These are phyloP conservation scores for Aciculosporium take DNA, from an alignment of 2,329 filamentous ascomycete genomes.

Conservation along the genomic window DNA sequence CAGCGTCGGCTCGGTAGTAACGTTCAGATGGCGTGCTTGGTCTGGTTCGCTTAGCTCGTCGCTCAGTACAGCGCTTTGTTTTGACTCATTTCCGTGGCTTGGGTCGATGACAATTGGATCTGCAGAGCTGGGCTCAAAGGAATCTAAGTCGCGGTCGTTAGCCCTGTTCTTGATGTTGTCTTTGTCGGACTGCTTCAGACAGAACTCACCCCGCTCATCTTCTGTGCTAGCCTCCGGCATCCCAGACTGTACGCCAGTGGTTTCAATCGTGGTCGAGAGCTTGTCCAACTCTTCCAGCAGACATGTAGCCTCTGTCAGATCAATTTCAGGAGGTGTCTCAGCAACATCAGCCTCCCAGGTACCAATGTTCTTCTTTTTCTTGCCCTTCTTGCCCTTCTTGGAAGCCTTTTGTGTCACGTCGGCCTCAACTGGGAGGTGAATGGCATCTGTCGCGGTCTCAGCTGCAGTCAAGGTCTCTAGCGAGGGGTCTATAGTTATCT, in stretches of 20 bases:
- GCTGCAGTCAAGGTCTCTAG: not conserved
- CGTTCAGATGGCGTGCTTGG: not conserved
- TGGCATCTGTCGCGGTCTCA: not conserved
- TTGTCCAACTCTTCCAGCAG: conserved; percentile 6
- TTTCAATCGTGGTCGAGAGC: conserved; percentile 6
- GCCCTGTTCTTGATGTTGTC: conserved; percentile 21
- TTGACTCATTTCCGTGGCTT: not conserved
- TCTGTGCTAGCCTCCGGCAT: conserved; percentile 14
- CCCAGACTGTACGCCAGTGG: not conserved
- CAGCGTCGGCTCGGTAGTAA: conserved; percentile 1
- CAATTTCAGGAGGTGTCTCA: not conserved
- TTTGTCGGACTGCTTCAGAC: conserved; percentile 16
- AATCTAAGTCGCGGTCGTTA: conserved; percentile 18
- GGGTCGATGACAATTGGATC: not conserved
- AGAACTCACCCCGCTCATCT: conserved; percentile 17
- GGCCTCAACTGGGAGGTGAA: not conserved
- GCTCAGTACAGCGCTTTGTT: not conserved
- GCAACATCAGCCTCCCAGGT: conserved; percentile 1
- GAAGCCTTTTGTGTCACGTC: conserved; percentile 3
- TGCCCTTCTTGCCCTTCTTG: conserved; percentile 7
- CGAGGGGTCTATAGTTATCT: not conserved
- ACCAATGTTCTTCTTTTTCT: conserved; percentile 9
- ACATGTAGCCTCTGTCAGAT: not conserved
- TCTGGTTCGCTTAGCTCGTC: not conserved
- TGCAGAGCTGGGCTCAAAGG: conserved; percentile 13